These are phyloP conservation scores for Edaphochlamys debaryana DNA, from an alignment of 139 green algal genomes.

Conservation along the genomic window DNA sequence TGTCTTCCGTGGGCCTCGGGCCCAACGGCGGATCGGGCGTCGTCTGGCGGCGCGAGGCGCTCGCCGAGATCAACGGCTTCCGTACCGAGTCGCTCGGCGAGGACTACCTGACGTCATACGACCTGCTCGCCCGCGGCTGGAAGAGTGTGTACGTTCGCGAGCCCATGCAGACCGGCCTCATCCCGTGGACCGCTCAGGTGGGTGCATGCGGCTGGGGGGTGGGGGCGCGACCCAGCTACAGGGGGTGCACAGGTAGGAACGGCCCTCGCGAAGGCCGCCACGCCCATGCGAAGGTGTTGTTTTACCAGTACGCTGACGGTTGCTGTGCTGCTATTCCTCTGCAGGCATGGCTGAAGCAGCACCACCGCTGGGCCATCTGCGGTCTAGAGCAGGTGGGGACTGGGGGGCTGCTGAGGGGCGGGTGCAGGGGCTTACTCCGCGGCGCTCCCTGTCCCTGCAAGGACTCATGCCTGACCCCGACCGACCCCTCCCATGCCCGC, in stretches of 20 bases:
- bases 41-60: neutral
- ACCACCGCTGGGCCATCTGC: neutral
- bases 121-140: neutral
- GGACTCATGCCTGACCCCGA: too few species aligned
- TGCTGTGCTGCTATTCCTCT: too few species aligned
- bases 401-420: neutral
- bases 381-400: neutral
- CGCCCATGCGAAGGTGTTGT: too few species aligned
- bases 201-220: too few species aligned
- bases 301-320: too few species aligned
- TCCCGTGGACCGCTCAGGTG: neutral
- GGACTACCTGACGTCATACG: neutral
- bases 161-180: neutral
- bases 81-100: neutral
- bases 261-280: too few species aligned
- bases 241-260: too few species aligned
- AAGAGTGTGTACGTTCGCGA: neutral
- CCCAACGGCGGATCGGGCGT: neutral
- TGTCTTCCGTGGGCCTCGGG: neutral
- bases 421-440: too few species aligned
- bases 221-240: too few species aligned
- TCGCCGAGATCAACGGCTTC: neutral
- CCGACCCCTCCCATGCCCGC: too few species aligned
- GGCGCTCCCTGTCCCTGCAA: too few species aligned
- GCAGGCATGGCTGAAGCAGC: neutral